phyloP scores from a whole-genome alignment of 1,284 basidiomycete species.

The Tilletiopsis washingtonensis region DNA sequence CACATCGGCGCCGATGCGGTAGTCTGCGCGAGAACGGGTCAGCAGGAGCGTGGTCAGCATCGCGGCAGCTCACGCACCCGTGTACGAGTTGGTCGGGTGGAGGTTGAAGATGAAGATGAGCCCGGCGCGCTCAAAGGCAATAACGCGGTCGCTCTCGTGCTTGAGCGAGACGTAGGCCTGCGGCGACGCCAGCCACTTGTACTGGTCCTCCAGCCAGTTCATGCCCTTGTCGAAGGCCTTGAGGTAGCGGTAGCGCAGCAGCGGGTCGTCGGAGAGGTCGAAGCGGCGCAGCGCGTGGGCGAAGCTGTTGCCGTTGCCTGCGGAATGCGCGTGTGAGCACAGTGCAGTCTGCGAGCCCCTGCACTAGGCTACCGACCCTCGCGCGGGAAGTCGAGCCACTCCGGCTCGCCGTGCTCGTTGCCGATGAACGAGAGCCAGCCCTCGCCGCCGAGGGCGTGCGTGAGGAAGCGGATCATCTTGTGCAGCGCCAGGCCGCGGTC shows the following conservation, averaged over 20 bases:
- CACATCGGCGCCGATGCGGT: slow-evolving; percentile 78
- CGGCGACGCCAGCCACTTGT: slow-evolving; percentile 73
- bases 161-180: slow-evolving; percentile 64
- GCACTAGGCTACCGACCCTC: slow-evolving; percentile 58
- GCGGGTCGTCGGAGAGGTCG: slow-evolving; percentile 63
- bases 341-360: too few species aligned
- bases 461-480: slow-evolving; percentile 91
- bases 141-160: slow-evolving; percentile 62
- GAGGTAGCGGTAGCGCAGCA: slow-evolving; percentile 83
- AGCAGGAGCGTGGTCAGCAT: not conserved
- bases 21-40: slow-evolving; percentile 56
- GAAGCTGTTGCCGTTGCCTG: slow-evolving; percentile 79
- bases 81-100: slow-evolving; percentile 76
- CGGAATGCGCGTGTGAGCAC: too few species aligned
- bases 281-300: slow-evolving; percentile 83
- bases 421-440: slow-evolving; percentile 97
- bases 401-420: slow-evolving; percentile 95
- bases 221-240: slow-evolving; percentile 90
- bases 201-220: slow-evolving; percentile 72
- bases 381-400: slow-evolving; percentile 99
- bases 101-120: slow-evolving; percentile 96
- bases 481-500: slow-evolving; percentile 83
- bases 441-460: slow-evolving; percentile 87
- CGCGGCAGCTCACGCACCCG: slow-evolving; percentile 27
- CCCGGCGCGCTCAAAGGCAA: slow-evolving; percentile 86